These are phyloP conservation scores for Lactifluus piperatus DNA, from an alignment of 768 basidiomycete species.

Conservation along the genomic window DNA sequence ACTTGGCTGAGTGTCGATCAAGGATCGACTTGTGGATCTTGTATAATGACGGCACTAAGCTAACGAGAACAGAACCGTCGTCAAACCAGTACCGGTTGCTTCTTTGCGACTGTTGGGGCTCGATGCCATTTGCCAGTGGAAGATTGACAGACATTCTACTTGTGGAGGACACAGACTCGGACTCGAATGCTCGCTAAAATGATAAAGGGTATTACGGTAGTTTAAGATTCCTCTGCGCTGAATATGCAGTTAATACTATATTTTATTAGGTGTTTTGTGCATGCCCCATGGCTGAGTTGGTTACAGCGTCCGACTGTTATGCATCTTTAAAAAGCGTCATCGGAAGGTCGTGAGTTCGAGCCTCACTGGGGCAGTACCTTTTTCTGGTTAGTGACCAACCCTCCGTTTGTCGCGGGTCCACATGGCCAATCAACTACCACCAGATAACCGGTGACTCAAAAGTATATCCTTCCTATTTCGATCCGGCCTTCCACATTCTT, in stretches of 20 bases:
- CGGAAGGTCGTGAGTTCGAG: slow-evolving; percentile 48
- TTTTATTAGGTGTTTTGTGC: background rate
- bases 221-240: background rate
- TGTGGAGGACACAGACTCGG: background rate
- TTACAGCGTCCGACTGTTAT: slow-evolving; percentile 44
- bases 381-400: background rate
- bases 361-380: slow-evolving; percentile 41
- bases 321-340: slow-evolving; percentile 19
- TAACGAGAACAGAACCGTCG: slow-evolving; percentile 52
- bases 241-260: background rate
- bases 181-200: no score
- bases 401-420: background rate
- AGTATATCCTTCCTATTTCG: background rate
- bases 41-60: slow-evolving; percentile 38
- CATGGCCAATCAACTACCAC: no score
- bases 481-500: background rate
- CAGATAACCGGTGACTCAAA: background rate
- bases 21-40: slow-evolving; percentile 49
- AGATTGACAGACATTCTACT: background rate
- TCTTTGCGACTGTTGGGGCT: background rate
- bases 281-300: slow-evolving; percentile 47
- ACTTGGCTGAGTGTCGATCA: slow-evolving; percentile 38
- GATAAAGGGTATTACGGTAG: no score
- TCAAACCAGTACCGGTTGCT: slow-evolving; percentile 41
- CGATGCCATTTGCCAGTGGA: background rate